A percentile compares a stretch with the other conserved stretches of the same genome.
phyloP scores from a whole-genome alignment of 345 rosid species.

The Acer negundo region DNA sequence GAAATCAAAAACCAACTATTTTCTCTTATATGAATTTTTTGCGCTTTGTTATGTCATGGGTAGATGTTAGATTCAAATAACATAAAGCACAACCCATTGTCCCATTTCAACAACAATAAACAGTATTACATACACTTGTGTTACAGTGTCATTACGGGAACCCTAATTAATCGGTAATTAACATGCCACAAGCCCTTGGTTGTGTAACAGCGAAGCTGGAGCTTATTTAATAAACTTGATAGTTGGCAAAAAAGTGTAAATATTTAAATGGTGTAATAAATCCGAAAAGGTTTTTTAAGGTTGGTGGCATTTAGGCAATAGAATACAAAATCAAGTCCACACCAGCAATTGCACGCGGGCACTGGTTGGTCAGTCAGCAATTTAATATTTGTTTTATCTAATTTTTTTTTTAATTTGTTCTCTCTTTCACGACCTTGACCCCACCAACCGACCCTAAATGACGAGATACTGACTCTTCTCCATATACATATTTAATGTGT shows the following conservation, averaged over 20 bases:
- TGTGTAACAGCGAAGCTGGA: background rate
- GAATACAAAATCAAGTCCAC: constrained; percentile 25
- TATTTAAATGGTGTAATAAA: background rate
- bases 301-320: constrained; percentile 26
- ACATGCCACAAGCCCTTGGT: background rate
- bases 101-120: background rate
- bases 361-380: constrained; percentile 57
- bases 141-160: background rate
- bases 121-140: background rate
- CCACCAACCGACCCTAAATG: constrained; percentile 46
- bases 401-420: background rate
- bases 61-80: too few species aligned
- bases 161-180: background rate
- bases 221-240: background rate
- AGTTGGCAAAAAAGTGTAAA: constrained; percentile 30
- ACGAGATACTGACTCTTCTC: constrained; percentile 49
- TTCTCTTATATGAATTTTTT: background rate
- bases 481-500: constrained; percentile 25
- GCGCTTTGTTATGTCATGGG: background rate
- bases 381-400: background rate
- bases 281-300: constrained; percentile 27
- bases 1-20: background rate
- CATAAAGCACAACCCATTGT: background rate
- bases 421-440: constrained; percentile 26
- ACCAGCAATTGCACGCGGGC: constrained; percentile 50